These are phyloP conservation scores for Gremmenia infestans DNA, from an alignment of 2,329 filamentous ascomycete species.

Conservation along the genomic window DNA sequence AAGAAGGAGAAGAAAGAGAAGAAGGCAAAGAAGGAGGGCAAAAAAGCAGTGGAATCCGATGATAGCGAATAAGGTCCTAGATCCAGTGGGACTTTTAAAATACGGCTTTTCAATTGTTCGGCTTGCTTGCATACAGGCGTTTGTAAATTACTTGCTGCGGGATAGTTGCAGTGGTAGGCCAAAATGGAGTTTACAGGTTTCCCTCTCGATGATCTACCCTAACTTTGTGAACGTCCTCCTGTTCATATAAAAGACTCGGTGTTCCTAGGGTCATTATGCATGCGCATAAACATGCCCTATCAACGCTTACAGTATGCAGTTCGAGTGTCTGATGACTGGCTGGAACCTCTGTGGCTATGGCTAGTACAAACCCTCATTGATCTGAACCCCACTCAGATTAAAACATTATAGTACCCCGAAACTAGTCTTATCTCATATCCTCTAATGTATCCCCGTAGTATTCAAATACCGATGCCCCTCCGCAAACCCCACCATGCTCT, in stretches of 20 bases:
- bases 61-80: slow-evolving; percentile 42
- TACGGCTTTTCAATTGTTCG: not conserved
- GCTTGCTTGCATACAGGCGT: slow-evolving; percentile 18
- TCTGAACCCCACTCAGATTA: not conserved
- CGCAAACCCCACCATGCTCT: slow-evolving; percentile 9
- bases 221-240: not conserved
- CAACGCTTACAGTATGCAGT: no score
- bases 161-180: slow-evolving; percentile 17
- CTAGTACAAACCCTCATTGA: not conserved
- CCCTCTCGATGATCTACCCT: not conserved
- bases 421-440: not conserved
- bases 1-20: slow-evolving; percentile 49
- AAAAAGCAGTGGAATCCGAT: slow-evolving; percentile 31
- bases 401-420: not conserved
- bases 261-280: no score
- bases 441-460: slow-evolving; percentile 7
- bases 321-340: no score
- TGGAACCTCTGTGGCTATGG: not conserved
- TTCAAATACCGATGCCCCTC: slow-evolving; percentile 6
- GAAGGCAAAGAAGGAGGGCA: slow-evolving; percentile 42
- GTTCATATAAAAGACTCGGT: not conserved
- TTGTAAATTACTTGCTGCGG: slow-evolving; percentile 24
- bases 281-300: no score
- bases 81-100: slow-evolving; percentile 27
- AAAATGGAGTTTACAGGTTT: slow-evolving; percentile 18